Evolutionary conservation across 1,284 basidiomycete species (phyloP).

Genomic region (Xerocomus amazonicus): DNA sequence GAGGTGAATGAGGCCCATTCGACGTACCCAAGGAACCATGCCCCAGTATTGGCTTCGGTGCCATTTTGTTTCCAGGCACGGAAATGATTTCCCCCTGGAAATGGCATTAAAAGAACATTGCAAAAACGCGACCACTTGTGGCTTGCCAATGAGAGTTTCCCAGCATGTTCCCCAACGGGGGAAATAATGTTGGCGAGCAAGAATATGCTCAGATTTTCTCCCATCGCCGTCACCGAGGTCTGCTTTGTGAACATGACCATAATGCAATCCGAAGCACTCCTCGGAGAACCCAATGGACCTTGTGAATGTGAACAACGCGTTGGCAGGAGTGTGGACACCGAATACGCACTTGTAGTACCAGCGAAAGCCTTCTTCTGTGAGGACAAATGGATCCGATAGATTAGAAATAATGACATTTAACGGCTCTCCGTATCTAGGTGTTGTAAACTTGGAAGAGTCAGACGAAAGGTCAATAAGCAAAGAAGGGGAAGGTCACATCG

Average conservation of each 20-base stretch:
- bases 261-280: slow-evolving; percentile 71
- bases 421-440: slow-evolving; percentile 64
- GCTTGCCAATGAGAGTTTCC: slow-evolving; percentile 62
- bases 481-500: slow-evolving; percentile 50
- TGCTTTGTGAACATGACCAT: slow-evolving; percentile 62
- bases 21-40: slow-evolving; percentile 69
- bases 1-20: background rate
- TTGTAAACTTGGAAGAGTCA: slow-evolving; percentile 51
- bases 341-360: slow-evolving; percentile 51
- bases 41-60: slow-evolving; percentile 54
- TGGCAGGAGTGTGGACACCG: background rate
- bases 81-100: slow-evolving; percentile 56
- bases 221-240: slow-evolving; percentile 72
- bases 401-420: slow-evolving; percentile 62
- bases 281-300: slow-evolving; percentile 77
- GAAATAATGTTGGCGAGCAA: slow-evolving; percentile 68
- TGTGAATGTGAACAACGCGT: slow-evolving; percentile 1
- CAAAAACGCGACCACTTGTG: slow-evolving; percentile 25
- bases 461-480: background rate
- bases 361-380: slow-evolving; percentile 62
- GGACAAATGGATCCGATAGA: slow-evolving; percentile 61
- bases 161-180: slow-evolving; percentile 66
- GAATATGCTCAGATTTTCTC: slow-evolving; percentile 55
- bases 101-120: background rate
- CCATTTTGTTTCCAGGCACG: slow-evolving; percentile 76